phyloP scores from a whole-genome alignment of 2,329 filamentous ascomycete species.

The Claviceps monticola region DNA sequence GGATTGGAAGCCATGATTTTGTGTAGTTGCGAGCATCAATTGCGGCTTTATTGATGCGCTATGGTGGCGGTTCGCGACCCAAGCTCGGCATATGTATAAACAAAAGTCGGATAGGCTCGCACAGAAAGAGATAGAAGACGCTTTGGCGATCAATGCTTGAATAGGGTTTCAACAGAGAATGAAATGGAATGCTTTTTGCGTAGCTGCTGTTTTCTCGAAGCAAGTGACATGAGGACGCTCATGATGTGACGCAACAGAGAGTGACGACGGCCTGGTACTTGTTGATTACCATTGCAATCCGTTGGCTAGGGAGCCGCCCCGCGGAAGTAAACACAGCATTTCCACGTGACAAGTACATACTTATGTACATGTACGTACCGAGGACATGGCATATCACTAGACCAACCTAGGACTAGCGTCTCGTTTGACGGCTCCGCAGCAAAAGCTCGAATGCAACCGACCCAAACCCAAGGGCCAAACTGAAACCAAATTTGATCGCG shows the following conservation, averaged over 20 bases:
- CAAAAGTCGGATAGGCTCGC: constrained; percentile 6
- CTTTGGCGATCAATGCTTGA: neutral
- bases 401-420: neutral
- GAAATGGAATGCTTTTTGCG: constrained; percentile 10
- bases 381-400: neutral
- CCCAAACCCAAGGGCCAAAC: neutral
- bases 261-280: neutral
- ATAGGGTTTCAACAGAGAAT: constrained; percentile 6
- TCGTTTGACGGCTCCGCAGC: neutral
- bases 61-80: neutral
- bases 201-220: constrained; percentile 12
- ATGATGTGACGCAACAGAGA: neutral
- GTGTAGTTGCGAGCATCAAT: constrained; percentile 10
- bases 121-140: neutral
- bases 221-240: constrained; percentile 12
- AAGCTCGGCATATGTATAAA: constrained; percentile 11
- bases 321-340: constrained; percentile 16
- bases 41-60: constrained; percentile 2
- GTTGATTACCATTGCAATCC: constrained; percentile 6
- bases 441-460: neutral
- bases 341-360: constrained; percentile 9
- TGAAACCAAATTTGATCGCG: neutral
- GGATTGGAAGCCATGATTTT: constrained; percentile 21
- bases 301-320: constrained; percentile 15
- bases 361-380: too few species aligned